phyloP scores from a whole-genome alignment of 129 eudicot species.

The Silybum marianum region DNA sequence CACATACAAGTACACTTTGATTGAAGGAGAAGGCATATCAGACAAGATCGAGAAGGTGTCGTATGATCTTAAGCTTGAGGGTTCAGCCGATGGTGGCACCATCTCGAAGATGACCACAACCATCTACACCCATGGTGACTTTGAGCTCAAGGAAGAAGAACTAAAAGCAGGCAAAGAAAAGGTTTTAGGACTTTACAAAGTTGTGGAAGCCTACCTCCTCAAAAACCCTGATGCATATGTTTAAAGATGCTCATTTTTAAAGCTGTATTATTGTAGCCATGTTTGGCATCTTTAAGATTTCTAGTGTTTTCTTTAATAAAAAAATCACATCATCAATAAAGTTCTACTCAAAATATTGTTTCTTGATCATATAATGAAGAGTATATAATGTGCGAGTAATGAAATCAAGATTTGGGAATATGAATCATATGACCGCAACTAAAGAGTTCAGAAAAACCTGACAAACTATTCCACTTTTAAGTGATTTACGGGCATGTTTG shows the following conservation, averaged over 20 bases:
- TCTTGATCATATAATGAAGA: neutral
- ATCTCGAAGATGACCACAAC: slow-evolving; percentile 52
- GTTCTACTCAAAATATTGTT: neutral
- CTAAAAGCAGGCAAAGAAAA: slow-evolving; percentile 58
- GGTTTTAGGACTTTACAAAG: slow-evolving; percentile 58
- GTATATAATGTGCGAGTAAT: slow-evolving; percentile 6
- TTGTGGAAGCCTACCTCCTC: slow-evolving; percentile 62
- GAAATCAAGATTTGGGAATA: neutral
- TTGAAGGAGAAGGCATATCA: slow-evolving; percentile 49
- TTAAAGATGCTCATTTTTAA: slow-evolving; percentile 17
- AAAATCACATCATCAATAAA: neutral
- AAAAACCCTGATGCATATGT: slow-evolving; percentile 61
- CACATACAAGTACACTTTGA: slow-evolving; percentile 49
- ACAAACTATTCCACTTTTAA: too few species aligned
- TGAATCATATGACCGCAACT: neutral
- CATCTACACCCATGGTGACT: slow-evolving; percentile 40
- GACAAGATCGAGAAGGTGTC: slow-evolving; percentile 50
- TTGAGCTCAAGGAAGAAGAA: slow-evolving; percentile 51
- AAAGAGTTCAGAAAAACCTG: too few species aligned
- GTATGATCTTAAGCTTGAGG: slow-evolving; percentile 54
- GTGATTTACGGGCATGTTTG: too few species aligned
- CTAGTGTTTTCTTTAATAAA: slow-evolving; percentile 1
- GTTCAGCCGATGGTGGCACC: slow-evolving; percentile 45
- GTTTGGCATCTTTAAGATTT: slow-evolving; percentile 5
- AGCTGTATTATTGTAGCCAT: neutral